Base-by-base conservation (phyloP, 139 green algal genomes). In the Chlorella sp. region DNA sequence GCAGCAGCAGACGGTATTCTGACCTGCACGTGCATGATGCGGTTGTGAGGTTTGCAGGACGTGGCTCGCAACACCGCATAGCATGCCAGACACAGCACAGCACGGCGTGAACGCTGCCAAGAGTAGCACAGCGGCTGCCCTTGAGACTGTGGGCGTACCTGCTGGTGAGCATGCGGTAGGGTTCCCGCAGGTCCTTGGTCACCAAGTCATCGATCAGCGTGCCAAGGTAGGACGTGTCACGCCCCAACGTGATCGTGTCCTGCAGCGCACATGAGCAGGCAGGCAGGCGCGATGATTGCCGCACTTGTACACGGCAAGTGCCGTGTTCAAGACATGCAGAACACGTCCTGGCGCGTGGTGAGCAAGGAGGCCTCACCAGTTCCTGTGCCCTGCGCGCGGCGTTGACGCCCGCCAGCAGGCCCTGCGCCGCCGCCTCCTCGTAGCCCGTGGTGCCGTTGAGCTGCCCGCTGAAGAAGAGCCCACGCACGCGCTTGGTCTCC, bases 401-500 rank as follows among this genome's bases (percentile, higher is more conserved):
- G 76, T 99, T 99, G 26, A 97, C 69, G 22, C 95, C 94, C 29
- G 94, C 90, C 63, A 98, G 62, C 61, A 97, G 80, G 0, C 94
- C 95, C 78, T 99, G 94, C 23, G 89, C 90, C 2, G 91, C 94
- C 1, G 94, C 94, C 84, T 98, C 94, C 82, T 97, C 93, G 72
- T 97, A 98, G n/a, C 92, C 92, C 23, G 95, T 98, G 14, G 95
- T 99, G 51, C 95, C 95, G 78, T 99, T 99, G 55, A 99, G 88
- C 88, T 99, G 95, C 3, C 95, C 95, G 20, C 79, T 90, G 78
- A 99, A 95, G 86, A 97, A 99, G 0, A 99, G 90, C 23, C 95
- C 93, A 26, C 30, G 35, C n/a, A 95, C 62, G 26, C 72, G 77
- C 83, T 97, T 97, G 30, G 94, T 98, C 85, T 98, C 90, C 42